phyloP scores from a whole-genome alignment of 371 early-diverging fungal species.

The Rhizomucor pusillus region DNA sequence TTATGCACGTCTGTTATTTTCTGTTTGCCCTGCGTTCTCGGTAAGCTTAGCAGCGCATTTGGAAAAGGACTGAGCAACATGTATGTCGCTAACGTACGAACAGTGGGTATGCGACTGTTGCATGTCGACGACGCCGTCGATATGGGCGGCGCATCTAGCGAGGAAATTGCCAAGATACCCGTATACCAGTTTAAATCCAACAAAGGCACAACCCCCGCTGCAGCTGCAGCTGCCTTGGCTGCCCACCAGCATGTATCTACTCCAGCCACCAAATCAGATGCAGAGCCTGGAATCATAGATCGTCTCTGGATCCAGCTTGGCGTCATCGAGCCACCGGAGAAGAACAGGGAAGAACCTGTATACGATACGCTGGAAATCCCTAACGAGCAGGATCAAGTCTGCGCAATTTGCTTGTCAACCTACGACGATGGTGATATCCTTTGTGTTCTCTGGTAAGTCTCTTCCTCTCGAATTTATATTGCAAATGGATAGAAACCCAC shows the following conservation, averaged over 20 bases:
- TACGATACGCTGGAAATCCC: slow-evolving; percentile 34
- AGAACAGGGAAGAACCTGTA: slow-evolving; percentile 16
- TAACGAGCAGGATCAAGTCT: slow-evolving; percentile 49
- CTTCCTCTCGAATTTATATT: too few relatives aligned
- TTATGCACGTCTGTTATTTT: slow-evolving; percentile 62
- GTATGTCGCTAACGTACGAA: slow-evolving; percentile 1
- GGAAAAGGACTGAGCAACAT: background rate
- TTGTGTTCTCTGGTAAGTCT: slow-evolving; percentile 49
- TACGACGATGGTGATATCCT: slow-evolving; percentile 65
- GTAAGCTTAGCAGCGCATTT: slow-evolving; percentile 16
- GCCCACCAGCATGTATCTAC: slow-evolving; percentile 7
- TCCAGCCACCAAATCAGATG: slow-evolving; percentile 12
- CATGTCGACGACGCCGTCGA: slow-evolving; percentile 57
- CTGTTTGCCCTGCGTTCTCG: slow-evolving; percentile 64
- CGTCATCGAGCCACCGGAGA: background rate
- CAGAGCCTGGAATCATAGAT: slow-evolving; percentile 18
- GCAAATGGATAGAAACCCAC: background rate
- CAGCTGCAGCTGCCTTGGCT: slow-evolving; percentile 1
- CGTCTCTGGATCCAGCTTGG: slow-evolving; percentile 29
- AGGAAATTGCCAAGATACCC: slow-evolving; percentile 58
- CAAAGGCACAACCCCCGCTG: background rate
- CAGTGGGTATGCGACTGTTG: slow-evolving; percentile 57
- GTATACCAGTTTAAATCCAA: slow-evolving; percentile 39
- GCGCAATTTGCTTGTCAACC: slow-evolving; percentile 63
- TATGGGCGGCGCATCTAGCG: slow-evolving; percentile 60